A percentile compares a stretch with the other conserved stretches of the same genome.
Evolutionary conservation across 768 basidiomycete species (phyloP).

Genomic region (Suillus bovinus): DNA sequence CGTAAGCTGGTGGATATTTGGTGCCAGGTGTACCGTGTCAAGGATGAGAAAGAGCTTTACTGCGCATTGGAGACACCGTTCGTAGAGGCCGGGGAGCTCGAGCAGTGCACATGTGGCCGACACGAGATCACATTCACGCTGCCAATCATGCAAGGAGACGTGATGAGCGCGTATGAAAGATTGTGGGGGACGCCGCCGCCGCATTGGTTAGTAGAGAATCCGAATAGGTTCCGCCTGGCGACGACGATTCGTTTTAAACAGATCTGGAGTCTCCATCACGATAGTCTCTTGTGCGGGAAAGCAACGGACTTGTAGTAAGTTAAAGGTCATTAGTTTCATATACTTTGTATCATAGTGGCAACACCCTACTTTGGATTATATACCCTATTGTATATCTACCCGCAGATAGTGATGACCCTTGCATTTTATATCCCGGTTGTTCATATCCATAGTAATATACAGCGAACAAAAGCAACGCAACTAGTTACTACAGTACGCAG

Average conservation of each 20-base stretch:
- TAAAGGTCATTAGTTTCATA: background rate
- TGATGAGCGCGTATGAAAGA: conserved; percentile 20
- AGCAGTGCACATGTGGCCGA: conserved; percentile 16
- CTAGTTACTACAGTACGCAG: background rate
- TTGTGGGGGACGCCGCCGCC: conserved; percentile 28
- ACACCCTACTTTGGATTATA: background rate
- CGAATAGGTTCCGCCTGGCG: conserved; percentile 6
- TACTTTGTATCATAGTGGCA: background rate
- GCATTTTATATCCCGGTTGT: background rate
- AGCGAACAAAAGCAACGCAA: background rate
- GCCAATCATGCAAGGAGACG: conserved; percentile 20
- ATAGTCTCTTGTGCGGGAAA: background rate
- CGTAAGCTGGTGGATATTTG: conserved; percentile 28
- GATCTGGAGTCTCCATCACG: background rate
- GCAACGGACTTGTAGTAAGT: background rate
- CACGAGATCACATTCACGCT: conserved; percentile 12
- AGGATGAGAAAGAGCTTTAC: conserved; percentile 22
- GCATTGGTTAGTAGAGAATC: conserved; percentile 10
- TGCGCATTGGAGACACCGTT: conserved; percentile 20
- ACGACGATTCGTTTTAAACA: conserved; percentile 4
- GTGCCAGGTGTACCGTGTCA: conserved; percentile 28
- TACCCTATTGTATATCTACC: background rate
- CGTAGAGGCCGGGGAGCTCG: conserved; percentile 28
- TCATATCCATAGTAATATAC: background rate
- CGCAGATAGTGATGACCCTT: background rate